Conservation (phyloP, 257 asterid genomes). For the Petunia secreta region DNA sequence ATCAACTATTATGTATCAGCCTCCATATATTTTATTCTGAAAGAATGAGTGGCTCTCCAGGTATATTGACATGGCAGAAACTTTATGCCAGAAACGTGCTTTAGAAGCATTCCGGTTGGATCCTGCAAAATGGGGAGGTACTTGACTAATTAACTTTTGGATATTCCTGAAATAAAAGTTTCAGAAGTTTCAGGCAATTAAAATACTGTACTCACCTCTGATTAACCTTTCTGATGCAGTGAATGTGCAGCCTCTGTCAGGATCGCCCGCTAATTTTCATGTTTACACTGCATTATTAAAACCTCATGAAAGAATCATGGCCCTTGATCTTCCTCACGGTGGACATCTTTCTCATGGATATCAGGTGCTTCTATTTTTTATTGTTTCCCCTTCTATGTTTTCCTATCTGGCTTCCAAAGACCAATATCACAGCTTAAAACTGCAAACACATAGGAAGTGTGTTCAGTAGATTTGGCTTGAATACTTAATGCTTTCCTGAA, state of each 20-base stretch:
- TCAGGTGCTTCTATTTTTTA: slow-evolving; percentile 58
- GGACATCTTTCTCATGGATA: slow-evolving; percentile 98
- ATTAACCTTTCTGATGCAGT: slow-evolving; percentile 50
- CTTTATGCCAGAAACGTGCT: slow-evolving; percentile 91
- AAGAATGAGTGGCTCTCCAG: slow-evolving; percentile 36
- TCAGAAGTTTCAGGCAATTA: neutral
- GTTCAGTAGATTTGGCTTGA: neutral
- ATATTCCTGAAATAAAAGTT: neutral
- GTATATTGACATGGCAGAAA: slow-evolving; percentile 97
- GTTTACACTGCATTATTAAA: slow-evolving; percentile 86
- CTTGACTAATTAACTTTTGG: slow-evolving; percentile 25
- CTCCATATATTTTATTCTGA: neutral
- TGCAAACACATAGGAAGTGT: neutral
- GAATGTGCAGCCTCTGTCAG: slow-evolving; percentile 93
- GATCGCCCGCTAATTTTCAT: slow-evolving; percentile 95
- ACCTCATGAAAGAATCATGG: slow-evolving; percentile 98
- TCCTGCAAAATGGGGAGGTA: slow-evolving; percentile 98
- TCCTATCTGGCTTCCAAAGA: neutral
- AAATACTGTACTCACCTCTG: neutral
- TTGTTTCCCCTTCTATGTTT: neutral
- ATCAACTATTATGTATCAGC: neutral
- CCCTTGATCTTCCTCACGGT: slow-evolving; percentile 99
- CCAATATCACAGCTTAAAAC: neutral
- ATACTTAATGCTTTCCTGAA: neutral
- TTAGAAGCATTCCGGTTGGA: slow-evolving; percentile 77